phyloP scores from a whole-genome alignment of 139 green algal genomes.

The Chlorella sp. region DNA sequence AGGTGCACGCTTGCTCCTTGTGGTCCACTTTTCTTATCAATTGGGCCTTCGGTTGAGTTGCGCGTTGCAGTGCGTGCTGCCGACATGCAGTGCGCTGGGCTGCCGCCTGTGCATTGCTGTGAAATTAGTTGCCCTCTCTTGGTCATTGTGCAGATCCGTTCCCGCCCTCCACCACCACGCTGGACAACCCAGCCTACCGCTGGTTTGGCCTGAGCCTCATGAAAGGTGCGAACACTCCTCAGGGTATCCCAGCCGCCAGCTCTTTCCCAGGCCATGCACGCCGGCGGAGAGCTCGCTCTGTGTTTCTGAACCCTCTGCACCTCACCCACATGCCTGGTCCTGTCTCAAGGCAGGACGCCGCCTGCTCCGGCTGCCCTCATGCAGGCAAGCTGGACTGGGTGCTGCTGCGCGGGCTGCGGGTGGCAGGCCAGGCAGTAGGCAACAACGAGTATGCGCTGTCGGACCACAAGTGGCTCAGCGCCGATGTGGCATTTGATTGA shows the following conservation, averaged over 20 bases:
- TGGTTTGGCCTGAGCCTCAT: constrained; percentile 63
- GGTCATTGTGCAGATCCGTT: constrained; percentile 79
- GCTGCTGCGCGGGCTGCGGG: constrained; percentile 62
- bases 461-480: constrained; percentile 87
- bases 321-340: too few relatives aligned
- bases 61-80: too few relatives aligned
- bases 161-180: constrained; percentile 57
- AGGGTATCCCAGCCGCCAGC: too few relatives aligned
- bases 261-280: too few relatives aligned
- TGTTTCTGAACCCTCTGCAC: too few relatives aligned
- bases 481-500: constrained; percentile 31
- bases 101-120: too few relatives aligned
- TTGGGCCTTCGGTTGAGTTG: too few relatives aligned
- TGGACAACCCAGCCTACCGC: constrained; percentile 79
- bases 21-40: not conserved
- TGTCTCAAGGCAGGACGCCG: too few relatives aligned
- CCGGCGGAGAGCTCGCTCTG: too few relatives aligned
- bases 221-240: constrained; percentile 19
- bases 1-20: not conserved
- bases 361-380: too few relatives aligned
- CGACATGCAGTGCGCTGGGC: too few relatives aligned
- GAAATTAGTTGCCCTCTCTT: too few relatives aligned
- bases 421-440: constrained; percentile 59
- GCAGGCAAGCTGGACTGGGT: constrained; percentile 87
- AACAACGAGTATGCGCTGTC: constrained; percentile 78